phyloP scores from a whole-genome alignment of 2,329 filamentous ascomycete species.

The Helotiales sp. region DNA sequence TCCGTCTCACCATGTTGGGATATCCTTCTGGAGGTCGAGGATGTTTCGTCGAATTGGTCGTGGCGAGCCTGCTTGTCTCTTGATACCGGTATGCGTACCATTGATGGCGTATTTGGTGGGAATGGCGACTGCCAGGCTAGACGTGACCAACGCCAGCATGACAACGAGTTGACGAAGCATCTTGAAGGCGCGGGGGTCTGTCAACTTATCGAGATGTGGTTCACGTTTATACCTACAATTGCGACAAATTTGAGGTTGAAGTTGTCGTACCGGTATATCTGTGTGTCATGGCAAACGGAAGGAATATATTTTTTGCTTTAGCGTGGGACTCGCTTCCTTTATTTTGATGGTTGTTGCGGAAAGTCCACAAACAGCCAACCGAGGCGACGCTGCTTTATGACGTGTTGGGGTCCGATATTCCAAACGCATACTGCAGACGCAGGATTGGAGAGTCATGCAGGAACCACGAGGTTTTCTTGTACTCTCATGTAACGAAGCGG shows the following conservation, averaged over 20 bases:
- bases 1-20: conserved; percentile 23
- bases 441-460: neutral
- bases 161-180: conserved; percentile 11
- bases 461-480: conserved; percentile 6
- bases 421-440: conserved; percentile 6
- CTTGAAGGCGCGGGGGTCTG: neutral
- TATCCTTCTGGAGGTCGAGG: conserved; percentile 33
- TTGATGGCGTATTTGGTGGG: conserved; percentile 17
- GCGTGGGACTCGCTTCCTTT: neutral
- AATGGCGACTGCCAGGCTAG: neutral
- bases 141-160: neutral
- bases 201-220: neutral
- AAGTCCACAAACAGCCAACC: neutral
- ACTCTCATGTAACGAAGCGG: conserved; percentile 3
- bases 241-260: neutral
- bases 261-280: neutral
- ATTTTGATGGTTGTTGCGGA: neutral
- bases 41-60: conserved; percentile 36
- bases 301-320: neutral
- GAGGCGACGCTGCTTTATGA: conserved; percentile 3
- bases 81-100: conserved; percentile 32
- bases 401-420: neutral
- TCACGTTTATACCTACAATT: neutral
- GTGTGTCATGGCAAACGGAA: neutral
- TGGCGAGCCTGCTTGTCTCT: conserved; percentile 22